Evolutionary conservation across 768 basidiomycete species (phyloP).

Genomic region (Pleurotus ostreatus): DNA sequence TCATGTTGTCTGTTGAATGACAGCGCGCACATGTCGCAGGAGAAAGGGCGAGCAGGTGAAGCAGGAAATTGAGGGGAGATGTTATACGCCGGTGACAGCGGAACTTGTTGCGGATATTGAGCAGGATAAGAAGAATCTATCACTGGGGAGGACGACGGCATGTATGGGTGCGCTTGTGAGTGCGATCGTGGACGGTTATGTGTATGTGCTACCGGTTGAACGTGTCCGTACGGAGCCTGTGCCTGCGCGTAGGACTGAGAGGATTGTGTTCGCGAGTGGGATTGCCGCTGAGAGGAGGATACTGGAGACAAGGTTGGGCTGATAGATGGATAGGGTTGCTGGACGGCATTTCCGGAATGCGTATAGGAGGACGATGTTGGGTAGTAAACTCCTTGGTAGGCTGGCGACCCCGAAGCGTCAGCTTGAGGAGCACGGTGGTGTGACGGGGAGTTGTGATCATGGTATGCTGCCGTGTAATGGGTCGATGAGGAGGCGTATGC

Average conservation of each 20-base stretch:
- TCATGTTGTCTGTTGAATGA: slow-evolving; percentile 88
- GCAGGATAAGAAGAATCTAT: slow-evolving; percentile 15
- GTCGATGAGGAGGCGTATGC: slow-evolving; percentile 15
- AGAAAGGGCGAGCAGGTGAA: slow-evolving; percentile 58
- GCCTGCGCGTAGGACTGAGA: slow-evolving; percentile 35
- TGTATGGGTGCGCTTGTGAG: slow-evolving; percentile 30
- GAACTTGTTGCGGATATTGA: slow-evolving; percentile 30
- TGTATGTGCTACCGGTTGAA: slow-evolving; percentile 21
- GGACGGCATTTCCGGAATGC: slow-evolving; percentile 7
- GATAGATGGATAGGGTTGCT: slow-evolving; percentile 18
- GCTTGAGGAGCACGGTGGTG: slow-evolving; percentile 3
- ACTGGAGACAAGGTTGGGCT: slow-evolving; percentile 25
- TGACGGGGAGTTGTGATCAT: slow-evolving; percentile 3
- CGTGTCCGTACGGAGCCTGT: slow-evolving; percentile 11
- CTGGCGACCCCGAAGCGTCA: slow-evolving; percentile 9
- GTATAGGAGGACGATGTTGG: slow-evolving; percentile 9
- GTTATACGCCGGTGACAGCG: slow-evolving; percentile 30
- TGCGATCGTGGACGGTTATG: slow-evolving; percentile 37
- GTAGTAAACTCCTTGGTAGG: slow-evolving; percentile 19
- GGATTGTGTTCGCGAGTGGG: slow-evolving; percentile 29
- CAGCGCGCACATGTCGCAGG: slow-evolving; percentile 70
- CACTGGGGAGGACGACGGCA: slow-evolving; percentile 14
- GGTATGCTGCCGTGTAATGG: slow-evolving; percentile 13
- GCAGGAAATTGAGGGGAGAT: slow-evolving; percentile 49
- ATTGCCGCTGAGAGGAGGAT: slow-evolving; percentile 27